A percentile compares a stretch with the other conserved stretches of the same genome.
These are phyloP conservation scores for Malus asiatica DNA, from an alignment of 306 rosid species.

Conservation along the genomic window DNA sequence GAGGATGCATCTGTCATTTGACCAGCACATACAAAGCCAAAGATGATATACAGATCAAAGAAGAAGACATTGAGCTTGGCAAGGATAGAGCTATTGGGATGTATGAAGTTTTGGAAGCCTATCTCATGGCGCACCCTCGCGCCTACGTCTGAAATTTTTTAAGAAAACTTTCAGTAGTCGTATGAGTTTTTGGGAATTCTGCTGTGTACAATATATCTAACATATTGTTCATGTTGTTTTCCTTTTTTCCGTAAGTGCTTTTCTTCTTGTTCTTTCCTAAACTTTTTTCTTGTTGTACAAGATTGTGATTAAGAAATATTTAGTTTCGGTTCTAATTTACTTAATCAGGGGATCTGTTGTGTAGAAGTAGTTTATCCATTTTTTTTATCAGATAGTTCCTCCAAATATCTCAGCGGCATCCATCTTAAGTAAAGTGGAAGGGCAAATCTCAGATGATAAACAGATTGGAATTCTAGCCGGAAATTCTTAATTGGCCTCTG, in stretches of 20 bases:
- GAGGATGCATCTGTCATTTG: conserved; percentile 36
- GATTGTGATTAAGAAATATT: neutral
- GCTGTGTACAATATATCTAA: neutral
- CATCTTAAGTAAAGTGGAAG: neutral
- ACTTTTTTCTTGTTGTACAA: neutral
- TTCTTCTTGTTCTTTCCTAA: neutral
- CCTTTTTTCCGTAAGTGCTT: neutral
- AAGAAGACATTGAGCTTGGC: conserved; percentile 33
- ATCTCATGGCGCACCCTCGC: conserved; percentile 37
- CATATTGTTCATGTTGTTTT: conserved; percentile 2
- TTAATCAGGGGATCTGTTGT: neutral
- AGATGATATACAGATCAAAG: conserved; percentile 26
- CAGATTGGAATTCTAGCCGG: neutral
- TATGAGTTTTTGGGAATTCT: neutral
- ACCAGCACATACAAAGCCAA: conserved; percentile 30
- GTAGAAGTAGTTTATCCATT: neutral
- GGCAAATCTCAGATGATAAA: neutral
- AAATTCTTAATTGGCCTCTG: neutral
- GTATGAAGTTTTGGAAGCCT: conserved; percentile 42
- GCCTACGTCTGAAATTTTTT: conserved; percentile 19
- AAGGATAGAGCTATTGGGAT: conserved; percentile 36
- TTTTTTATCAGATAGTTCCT: neutral
- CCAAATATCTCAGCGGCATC: neutral
- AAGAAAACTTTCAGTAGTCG: neutral
- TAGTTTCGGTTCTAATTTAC: neutral